Base-by-base conservation (phyloP, 768 basidiomycete species). In the Suillus placidus region DNA sequence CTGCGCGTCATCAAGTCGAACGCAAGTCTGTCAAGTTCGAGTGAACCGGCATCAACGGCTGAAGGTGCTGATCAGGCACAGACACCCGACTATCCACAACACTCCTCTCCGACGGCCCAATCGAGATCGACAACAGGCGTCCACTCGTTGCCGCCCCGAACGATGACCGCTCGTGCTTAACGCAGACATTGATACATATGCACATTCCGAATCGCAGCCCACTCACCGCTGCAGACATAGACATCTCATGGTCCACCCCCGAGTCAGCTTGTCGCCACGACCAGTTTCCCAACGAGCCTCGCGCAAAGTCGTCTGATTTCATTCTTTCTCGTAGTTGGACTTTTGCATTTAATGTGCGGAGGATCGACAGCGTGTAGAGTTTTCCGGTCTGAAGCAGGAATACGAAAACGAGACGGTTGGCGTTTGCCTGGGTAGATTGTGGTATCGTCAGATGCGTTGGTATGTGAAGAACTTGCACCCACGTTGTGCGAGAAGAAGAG, bases 351-450 rank as follows among this genome's bases (percentile, higher is more conserved):
- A 76, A 63, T 9, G 69, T 74, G n/a, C 72, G 75, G 34, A 73
- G 60, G 30, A 75, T 64, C 38, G 71, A 74, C 23, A 74, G 67
- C 14, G 69, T 72, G 62, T 73, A 85, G 64, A 86, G 76, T 69
- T 86, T 86, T 43, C 84, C 84, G 4, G 83, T 83, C 57, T 84
- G 71, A 20, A 85, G 70, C 40, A 82, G 75, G 69, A 86, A 85
- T 67, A 85, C 80, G 6, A 85, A 70, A 38, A 83, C 79, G 8
- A 85, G 69, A n/a, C 73, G 74, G 67, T 82, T 78, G 63, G 80
- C 77, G 20, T 75, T 68, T n/a, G 70, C 62, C 54, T 74, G 65
- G 45, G 20, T 7, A 8, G 26, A 8, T 16, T 9, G 14, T 30
- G 16, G 2, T 6, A 34, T 34, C 2, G 18, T 54, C 30, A n/a